phyloP scores from a whole-genome alignment of 768 basidiomycete genomes.

The Agaricus subrufescens region DNA sequence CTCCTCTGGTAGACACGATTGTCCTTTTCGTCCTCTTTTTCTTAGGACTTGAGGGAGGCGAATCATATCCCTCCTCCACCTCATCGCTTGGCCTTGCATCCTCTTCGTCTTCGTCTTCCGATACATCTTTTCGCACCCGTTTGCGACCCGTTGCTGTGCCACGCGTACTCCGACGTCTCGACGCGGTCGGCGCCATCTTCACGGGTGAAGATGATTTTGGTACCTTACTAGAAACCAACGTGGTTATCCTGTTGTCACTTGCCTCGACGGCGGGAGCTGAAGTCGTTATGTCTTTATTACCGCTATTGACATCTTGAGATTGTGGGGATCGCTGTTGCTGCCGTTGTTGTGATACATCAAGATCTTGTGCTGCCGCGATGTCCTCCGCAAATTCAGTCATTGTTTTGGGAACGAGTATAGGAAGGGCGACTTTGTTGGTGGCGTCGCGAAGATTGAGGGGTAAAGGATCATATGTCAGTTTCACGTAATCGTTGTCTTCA shows the following conservation, averaged over 20 bases:
- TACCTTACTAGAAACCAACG: neutral
- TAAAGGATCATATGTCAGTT: no score
- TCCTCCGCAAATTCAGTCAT: constrained; percentile 8
- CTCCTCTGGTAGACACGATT: constrained; percentile 1
- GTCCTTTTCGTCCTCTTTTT: constrained; percentile 15
- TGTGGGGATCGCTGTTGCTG: no score
- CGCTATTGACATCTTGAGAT: no score
- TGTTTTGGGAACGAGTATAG: neutral
- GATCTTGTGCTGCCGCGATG: neutral
- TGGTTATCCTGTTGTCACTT: neutral
- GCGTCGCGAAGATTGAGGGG: no score
- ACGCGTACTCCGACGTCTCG: constrained; percentile 3
- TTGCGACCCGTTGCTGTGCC: neutral
- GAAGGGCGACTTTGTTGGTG: neutral
- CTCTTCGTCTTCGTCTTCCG: constrained; percentile 10
- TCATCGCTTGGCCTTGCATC: constrained; percentile 19
- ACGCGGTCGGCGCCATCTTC: neutral
- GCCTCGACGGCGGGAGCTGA: no score
- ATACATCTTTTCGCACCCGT: neutral
- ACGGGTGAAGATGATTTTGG: neutral
- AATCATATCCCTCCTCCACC: constrained; percentile 13
- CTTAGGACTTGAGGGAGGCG: constrained; percentile 23
- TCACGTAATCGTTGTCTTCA: neutral
- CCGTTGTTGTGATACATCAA: no score
- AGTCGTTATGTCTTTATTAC: no score